phyloP scores from a whole-genome alignment of 768 basidiomycete genomes.

The Podaxis sp. region DNA sequence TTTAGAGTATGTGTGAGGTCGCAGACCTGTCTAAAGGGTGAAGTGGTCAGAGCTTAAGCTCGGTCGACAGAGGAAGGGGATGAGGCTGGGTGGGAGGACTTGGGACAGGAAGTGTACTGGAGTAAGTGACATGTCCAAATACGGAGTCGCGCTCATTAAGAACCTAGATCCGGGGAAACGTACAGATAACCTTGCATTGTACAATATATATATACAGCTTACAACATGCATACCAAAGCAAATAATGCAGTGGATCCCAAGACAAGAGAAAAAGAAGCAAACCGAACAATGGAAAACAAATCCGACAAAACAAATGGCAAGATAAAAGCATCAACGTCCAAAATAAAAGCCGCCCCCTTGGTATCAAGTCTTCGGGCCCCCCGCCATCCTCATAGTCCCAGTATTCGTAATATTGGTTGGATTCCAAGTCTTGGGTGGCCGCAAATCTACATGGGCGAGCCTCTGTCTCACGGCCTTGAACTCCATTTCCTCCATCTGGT shows the following conservation, averaged over 20 bases:
- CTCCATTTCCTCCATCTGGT: conserved; percentile 75
- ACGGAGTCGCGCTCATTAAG: conserved; percentile 3
- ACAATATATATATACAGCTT: conserved; percentile 15
- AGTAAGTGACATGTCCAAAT: conserved; percentile 9
- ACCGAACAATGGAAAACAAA: conserved; percentile 1
- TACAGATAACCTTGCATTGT: background rate
- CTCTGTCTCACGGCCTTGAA: conserved; percentile 81
- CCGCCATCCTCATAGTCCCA: conserved; percentile 11
- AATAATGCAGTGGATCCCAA: conserved; percentile 17
- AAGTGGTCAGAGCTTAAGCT: background rate
- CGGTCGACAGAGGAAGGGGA: conserved; percentile 12
- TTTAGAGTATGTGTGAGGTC: background rate
- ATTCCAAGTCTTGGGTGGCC: conserved; percentile 78
- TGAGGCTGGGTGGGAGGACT: background rate
- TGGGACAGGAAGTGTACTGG: background rate
- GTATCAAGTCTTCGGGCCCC: conserved; percentile 11
- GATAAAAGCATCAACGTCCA: conserved; percentile 1
- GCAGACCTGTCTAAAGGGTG: background rate
- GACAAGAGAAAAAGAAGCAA: conserved; percentile 8
- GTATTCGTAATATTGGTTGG: conserved; percentile 44
- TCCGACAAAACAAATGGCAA: background rate
- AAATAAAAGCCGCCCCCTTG: conserved; percentile 1
- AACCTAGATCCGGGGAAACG: background rate
- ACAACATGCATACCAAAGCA: conserved; percentile 13
- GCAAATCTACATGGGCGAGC: conserved; percentile 70